A percentile compares a stretch with the other conserved stretches of the same genome.
Evolutionary conservation across 768 basidiomycete genomes (phyloP).

Genomic region (Mycena rosella): DNA sequence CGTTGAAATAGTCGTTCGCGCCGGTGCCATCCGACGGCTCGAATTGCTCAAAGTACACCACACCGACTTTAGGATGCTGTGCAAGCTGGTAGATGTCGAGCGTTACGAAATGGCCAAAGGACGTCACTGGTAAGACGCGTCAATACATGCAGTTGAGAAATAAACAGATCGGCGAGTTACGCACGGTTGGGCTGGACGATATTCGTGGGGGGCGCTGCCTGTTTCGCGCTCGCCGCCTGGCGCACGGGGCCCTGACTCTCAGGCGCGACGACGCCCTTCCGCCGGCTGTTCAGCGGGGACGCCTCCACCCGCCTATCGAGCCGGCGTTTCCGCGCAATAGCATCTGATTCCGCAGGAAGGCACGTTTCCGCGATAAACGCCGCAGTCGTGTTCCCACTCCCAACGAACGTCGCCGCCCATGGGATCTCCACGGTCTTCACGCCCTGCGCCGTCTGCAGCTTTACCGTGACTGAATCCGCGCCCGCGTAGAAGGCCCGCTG

Average conservation of each 20-base stretch:
- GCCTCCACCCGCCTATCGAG: not conserved
- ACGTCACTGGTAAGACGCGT: constrained; percentile 18
- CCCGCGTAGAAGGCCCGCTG: constrained; percentile 36
- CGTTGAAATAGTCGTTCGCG: constrained; percentile 28
- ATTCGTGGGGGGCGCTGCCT: not conserved
- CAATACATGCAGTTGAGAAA: not conserved
- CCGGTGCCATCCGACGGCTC: constrained; percentile 29
- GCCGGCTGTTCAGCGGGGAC: constrained; percentile 16
- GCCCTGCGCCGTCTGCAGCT: constrained; percentile 12
- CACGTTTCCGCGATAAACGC: constrained; percentile 36
- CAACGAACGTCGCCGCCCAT: constrained; percentile 34
- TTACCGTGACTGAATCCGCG: constrained; percentile 26
- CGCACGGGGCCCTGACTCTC: constrained; percentile 22
- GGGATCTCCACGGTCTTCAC: constrained; percentile 28
- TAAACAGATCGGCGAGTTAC: not conserved
- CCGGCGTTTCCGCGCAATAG: constrained; percentile 6
- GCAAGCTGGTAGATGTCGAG: constrained; percentile 38
- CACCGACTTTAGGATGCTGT: constrained; percentile 36
- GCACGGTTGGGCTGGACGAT: constrained; percentile 29
- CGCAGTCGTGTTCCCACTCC: constrained; percentile 27
- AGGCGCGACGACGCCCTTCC: constrained; percentile 24
- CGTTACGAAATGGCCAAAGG: constrained; percentile 37
- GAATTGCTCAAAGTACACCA: constrained; percentile 39
- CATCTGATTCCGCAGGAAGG: constrained; percentile 10
- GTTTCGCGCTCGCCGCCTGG: constrained; percentile 4